Percentiles rank a stretch among this genome's conserved stretches.
phyloP scores from a whole-genome alignment of 768 basidiomycete species.

The Erythrobasidium yunnanense region DNA sequence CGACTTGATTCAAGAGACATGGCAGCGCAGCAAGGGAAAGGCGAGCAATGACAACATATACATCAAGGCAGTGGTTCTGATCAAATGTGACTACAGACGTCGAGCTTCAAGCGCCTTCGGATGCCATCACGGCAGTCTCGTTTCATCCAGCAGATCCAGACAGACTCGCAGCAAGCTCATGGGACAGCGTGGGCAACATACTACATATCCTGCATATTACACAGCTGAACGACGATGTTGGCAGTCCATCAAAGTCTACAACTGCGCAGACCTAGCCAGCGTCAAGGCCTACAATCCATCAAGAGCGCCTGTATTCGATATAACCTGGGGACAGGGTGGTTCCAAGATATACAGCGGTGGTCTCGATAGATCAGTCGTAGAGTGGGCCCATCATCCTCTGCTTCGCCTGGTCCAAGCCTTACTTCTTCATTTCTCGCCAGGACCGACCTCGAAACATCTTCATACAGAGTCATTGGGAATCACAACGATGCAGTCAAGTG shows the following conservation, averaged over 20 bases:
- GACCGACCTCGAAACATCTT: constrained; percentile 64
- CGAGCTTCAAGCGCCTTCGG: constrained; percentile 25
- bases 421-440: constrained; percentile 44
- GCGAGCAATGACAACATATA: not conserved
- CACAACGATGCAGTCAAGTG: constrained; percentile 70
- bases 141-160: constrained; percentile 72
- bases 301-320: constrained; percentile 68
- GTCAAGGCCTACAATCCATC: constrained; percentile 78
- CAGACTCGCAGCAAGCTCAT: constrained; percentile 70
- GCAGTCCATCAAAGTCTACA: constrained; percentile 56
- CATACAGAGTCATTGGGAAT: constrained; percentile 61
- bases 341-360: constrained; percentile 71
- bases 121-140: constrained; percentile 46
- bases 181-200: constrained; percentile 51
- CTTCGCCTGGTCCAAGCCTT: not conserved
- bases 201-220: constrained; percentile 32
- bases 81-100: constrained; percentile 11
- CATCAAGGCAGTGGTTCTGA: not conserved
- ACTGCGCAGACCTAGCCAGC: constrained; percentile 44
- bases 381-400: constrained; percentile 49
- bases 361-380: constrained; percentile 67
- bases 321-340: constrained; percentile 47
- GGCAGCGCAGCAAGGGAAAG: not conserved
- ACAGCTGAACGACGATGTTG: constrained; percentile 44
- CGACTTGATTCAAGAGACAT: too few relatives aligned